Conservation (phyloP, 352 stramenopile species). For the Globisporangium acanthophoron region DNA sequence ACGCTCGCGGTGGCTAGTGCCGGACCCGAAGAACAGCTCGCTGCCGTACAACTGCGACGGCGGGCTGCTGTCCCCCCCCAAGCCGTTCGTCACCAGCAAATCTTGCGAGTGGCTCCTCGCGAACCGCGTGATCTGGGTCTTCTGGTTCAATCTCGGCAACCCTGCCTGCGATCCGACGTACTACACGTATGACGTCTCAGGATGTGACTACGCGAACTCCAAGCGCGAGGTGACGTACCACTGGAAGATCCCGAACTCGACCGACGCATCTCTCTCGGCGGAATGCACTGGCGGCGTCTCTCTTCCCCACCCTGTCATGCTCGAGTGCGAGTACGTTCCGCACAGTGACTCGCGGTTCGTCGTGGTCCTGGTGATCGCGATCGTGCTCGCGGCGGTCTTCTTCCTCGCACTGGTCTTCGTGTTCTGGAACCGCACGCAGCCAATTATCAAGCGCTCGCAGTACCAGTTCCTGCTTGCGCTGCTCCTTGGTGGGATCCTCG, state of each 20-base stretch:
- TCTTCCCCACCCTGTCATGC: constrained; percentile 17
- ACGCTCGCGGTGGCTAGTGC: constrained; percentile 28
- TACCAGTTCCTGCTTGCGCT: constrained; percentile 54
- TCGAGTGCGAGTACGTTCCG: constrained; percentile 40
- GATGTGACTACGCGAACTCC: constrained; percentile 18
- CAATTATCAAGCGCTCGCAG: constrained; percentile 64
- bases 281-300: constrained; percentile 28
- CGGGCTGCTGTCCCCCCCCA: constrained; percentile 16
- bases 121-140: constrained; percentile 27
- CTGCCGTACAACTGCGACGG: constrained; percentile 44
- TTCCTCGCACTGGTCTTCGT: constrained; percentile 26
- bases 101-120: constrained; percentile 32
- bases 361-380: constrained; percentile 15
- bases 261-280: constrained; percentile 21
- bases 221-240: constrained; percentile 20
- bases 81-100: constrained; percentile 24
- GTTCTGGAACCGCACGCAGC: constrained; percentile 22
- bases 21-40: constrained; percentile 24
- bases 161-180: constrained; percentile 30
- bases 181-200: constrained; percentile 35
- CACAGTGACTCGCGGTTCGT: constrained; percentile 17
- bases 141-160: constrained; percentile 18
- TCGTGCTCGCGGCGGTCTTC: constrained; percentile 19
- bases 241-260: constrained; percentile 25
- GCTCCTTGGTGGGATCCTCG: constrained; percentile 39